Evolutionary conservation across 2,329 filamentous ascomycete species (phyloP), one percentile per base, ranked within the genome.

Genomic region (Fusarium nygamai): DNA sequence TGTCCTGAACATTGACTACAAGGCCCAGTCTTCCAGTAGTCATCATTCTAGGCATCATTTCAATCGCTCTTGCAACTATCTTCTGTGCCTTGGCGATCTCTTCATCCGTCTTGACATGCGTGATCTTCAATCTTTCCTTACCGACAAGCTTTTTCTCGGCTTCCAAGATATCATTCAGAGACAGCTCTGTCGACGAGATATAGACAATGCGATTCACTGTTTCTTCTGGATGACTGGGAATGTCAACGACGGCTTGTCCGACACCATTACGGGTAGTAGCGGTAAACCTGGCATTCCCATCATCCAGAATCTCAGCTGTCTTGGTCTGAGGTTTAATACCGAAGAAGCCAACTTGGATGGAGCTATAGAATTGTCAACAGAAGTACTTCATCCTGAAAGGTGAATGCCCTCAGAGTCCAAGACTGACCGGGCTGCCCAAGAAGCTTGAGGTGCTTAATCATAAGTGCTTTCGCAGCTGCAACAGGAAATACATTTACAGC

Each of bases 301-400:
- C 41, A 29, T 47, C 41, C 10, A 27, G 33, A 11, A 59, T 11
- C n/a, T 36, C n/a, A 17, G 31, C 31, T n/a, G 31, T 36, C 6
- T 36, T 36, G 13, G 2, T 10, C 16, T 12, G 5, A 6, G 8
- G n/a, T 1, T 19, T 14, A 4, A 48, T 19, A 9, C 13, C 31
- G 19, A 46, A 58, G 6, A n/a, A 47, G 1, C 10, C n/a, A 9
- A 29, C 17, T 29, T 36, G 10, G 2, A 48, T 17, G 8, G 9
- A 27, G 8, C 31, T 47, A 36, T 17, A 16, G 22, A 2, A 4
- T n/a, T 47, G 10, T n/a, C 3, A 29, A 24, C 7, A n/a, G 12
- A 19, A 6, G 8, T 6, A 11, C 12, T 11, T 36, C n/a, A 11
- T 10, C 2, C 5, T 10, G 19, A 19, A n/a, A 14, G 6, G 5